Conservation (phyloP, 2,329 filamentous ascomycete species). For the Elsinoe necatrix region DNA sequence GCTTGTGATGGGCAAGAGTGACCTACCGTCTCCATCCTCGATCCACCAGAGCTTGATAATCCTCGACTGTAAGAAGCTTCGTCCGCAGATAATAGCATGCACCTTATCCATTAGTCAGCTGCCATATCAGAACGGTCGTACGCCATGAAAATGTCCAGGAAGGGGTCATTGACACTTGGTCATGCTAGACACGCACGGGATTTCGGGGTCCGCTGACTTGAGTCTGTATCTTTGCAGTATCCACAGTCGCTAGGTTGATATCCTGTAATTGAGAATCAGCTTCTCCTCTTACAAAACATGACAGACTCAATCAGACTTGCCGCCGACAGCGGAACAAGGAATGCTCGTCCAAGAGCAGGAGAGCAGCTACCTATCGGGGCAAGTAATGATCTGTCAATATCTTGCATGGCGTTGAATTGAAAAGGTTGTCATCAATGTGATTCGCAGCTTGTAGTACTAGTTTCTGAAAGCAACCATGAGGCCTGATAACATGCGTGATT, state of each 20-base stretch:
- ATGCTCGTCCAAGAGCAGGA: too few relatives aligned
- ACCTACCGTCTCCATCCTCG: slow-evolving; percentile 66
- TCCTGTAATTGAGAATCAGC: slow-evolving; percentile 27
- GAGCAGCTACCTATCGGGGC: slow-evolving; percentile 17
- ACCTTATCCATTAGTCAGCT: slow-evolving; percentile 41
- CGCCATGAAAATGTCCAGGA: not conserved
- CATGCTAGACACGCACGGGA: slow-evolving; percentile 37
- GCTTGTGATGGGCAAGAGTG: too few relatives aligned
- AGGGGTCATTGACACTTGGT: not conserved
- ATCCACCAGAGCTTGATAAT: slow-evolving; percentile 66
- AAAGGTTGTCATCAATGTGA: too few relatives aligned
- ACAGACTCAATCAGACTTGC: too few relatives aligned
- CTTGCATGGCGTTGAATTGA: slow-evolving; percentile 16
- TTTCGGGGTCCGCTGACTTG: slow-evolving; percentile 40
- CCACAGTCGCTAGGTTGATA: slow-evolving; percentile 43
- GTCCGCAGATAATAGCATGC: slow-evolving; percentile 64
- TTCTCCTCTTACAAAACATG: not conserved
- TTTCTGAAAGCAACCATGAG: too few relatives aligned
- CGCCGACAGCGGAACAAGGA: too few relatives aligned
- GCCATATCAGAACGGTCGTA: too few relatives aligned
- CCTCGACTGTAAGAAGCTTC: slow-evolving; percentile 51
- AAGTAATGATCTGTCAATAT: not conserved
- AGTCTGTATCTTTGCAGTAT: slow-evolving; percentile 40
- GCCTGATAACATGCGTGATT: too few relatives aligned
- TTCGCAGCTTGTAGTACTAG: too few relatives aligned